These are phyloP conservation scores for Saussurea involucrata DNA, from an alignment of 129 eudicot species.

Conservation along the genomic window DNA sequence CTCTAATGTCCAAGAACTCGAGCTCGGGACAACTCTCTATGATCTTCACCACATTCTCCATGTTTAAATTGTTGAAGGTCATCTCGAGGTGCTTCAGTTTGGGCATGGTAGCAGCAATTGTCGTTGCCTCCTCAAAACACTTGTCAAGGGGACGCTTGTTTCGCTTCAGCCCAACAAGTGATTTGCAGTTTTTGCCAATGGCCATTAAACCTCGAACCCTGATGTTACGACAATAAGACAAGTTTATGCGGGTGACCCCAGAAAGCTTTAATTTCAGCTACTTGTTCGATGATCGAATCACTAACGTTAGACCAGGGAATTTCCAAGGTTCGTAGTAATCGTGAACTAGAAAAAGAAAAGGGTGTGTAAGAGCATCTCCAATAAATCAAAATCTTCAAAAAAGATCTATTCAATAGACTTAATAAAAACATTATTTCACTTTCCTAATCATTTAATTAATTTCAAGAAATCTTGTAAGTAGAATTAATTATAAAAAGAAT, in stretches of 20 bases:
- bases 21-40: no score
- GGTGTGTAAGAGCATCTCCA: background rate
- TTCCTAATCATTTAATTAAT: background rate
- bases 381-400: background rate
- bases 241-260: conserved; percentile 32
- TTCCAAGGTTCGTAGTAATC: conserved; percentile 27
- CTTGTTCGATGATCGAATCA: conserved; percentile 28
- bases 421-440: no score
- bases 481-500: no score
- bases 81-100: no score
- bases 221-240: conserved; percentile 33
- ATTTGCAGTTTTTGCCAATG: conserved; percentile 42
- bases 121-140: background rate
- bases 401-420: no score
- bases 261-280: conserved; percentile 40
- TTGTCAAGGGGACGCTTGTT: conserved; percentile 41
- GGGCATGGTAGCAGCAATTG: no score
- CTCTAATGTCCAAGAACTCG: no score
- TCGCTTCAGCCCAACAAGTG: conserved; percentile 28
- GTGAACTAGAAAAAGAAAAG: conserved; percentile 31
- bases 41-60: no score
- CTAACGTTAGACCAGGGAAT: conserved; percentile 38
- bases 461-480: no score
- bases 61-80: background rate
- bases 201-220: conserved; percentile 31